Evolutionary conservation across 768 basidiomycete species (phyloP).

Genomic region (Lactifluus subvellereus): DNA sequence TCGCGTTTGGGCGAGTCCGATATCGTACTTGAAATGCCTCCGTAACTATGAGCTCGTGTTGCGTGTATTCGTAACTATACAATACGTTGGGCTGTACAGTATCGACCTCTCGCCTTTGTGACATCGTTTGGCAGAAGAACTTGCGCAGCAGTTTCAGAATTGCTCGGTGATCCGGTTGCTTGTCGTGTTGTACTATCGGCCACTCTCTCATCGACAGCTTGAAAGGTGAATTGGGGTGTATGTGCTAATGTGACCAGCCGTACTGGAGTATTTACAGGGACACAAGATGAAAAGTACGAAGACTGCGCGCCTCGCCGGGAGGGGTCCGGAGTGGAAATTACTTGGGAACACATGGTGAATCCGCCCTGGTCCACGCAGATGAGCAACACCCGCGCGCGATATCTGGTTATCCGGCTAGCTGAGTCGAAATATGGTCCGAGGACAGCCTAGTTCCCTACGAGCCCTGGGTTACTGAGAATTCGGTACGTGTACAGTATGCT

Average conservation of each 20-base stretch:
- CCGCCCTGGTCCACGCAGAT: no score
- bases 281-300: neutral
- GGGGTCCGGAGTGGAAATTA: neutral
- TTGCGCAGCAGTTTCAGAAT: neutral
- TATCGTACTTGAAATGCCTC: neutral
- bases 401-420: neutral
- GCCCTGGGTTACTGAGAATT: no score
- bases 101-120: neutral
- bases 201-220: neutral
- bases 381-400: no score
- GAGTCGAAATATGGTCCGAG: no score
- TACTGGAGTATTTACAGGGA: neutral
- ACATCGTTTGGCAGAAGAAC: neutral
- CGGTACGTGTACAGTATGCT: neutral
- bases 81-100: neutral
- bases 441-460: no score
- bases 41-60: neutral
- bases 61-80: neutral
- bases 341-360: neutral
- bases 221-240: neutral
- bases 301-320: neutral
- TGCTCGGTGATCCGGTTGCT: neutral
- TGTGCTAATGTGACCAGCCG: no score
- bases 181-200: neutral
- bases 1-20: neutral